phyloP scores from a whole-genome alignment of 106 monocot genomes.

The Apostasia shenzhenica region DNA sequence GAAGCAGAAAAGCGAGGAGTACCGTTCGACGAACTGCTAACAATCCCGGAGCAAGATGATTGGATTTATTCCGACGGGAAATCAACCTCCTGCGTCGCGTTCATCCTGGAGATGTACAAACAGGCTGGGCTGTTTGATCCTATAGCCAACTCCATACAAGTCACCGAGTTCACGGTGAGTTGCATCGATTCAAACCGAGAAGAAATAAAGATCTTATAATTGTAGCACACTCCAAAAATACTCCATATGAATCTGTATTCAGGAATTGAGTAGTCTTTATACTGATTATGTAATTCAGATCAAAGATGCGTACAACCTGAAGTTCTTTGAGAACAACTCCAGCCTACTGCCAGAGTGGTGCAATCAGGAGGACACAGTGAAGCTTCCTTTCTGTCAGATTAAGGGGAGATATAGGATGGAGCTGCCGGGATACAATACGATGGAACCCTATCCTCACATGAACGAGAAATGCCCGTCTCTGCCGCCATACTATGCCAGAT shows the following conservation, averaged over 20 bases:
- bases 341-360: slow-evolving; percentile 84
- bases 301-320: slow-evolving; percentile 90
- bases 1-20: slow-evolving; percentile 70
- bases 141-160: slow-evolving; percentile 57
- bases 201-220: no score
- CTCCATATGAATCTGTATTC: background rate
- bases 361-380: slow-evolving; percentile 63
- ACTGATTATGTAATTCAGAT: slow-evolving; percentile 32
- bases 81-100: slow-evolving; percentile 91
- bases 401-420: slow-evolving; percentile 84
- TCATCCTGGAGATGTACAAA: slow-evolving; percentile 92
- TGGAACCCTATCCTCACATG: slow-evolving; percentile 82
- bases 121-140: slow-evolving; percentile 79
- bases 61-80: slow-evolving; percentile 85
- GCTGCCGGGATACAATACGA: slow-evolving; percentile 72
- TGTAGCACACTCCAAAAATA: no score
- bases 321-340: slow-evolving; percentile 69
- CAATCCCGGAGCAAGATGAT: slow-evolving; percentile 82
- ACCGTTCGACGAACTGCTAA: slow-evolving; percentile 72
- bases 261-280: background rate
- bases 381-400: slow-evolving; percentile 88
- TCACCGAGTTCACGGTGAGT: slow-evolving; percentile 95
- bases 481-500: slow-evolving; percentile 57
- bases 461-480: slow-evolving; percentile 87
- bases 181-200: background rate